Base-by-base conservation (phyloP, 371 early-diverging fungal species). In the Mortierella polycephala region DNA sequence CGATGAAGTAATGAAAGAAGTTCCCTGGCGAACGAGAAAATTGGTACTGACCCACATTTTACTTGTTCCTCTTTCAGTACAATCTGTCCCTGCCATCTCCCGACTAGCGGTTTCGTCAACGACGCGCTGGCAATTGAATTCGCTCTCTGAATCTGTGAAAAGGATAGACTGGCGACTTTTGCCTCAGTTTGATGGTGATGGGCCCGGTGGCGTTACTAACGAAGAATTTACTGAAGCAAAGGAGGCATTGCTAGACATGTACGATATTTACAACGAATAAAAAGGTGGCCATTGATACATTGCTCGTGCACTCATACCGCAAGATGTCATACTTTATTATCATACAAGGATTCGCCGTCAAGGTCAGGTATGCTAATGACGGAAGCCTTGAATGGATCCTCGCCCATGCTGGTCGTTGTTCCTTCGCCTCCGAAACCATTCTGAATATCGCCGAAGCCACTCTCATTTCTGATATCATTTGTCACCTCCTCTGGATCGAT, bases 221-320 rank as follows among this genome's bases (percentile, higher is more conserved):
- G 87, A 85, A 44, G 88, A 89, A 46, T 84, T 84, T 62, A 60
- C 65, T 18, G 87, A 87, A 47, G 70, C 74, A 18, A 86, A 88
- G 53, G 89, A 89, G 47, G 57, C 60, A 5, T 52, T 89, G 47
- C 70, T 86, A 44, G 75, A 82, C 5, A 65, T 87, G 60, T 82
- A 82, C 13, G 88, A 88, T 73, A 61, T 72, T 21, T 88, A 86
- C 67, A 81, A 79, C 39, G 80, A 79, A 59, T 79, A 65, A 71
- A 70, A 7, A n/a, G 20, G 18, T 3, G 13, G 13, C 1, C 4
- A 4, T 30, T 30, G 1, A 4, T 4, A 30, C 30, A 30, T 30
- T 30, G 4, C 20, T 20, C 18, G 30, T 45, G 8, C 37, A 61
- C 37, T 50, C 9, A 37, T 0, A 12, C 7, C 6, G 7, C 13